A percentile compares a stretch with the other conserved stretches of the same genome.
These are phyloP conservation scores for Penicillium daleae DNA, from an alignment of 495 filamentous ascomycete species.

Conservation along the genomic window DNA sequence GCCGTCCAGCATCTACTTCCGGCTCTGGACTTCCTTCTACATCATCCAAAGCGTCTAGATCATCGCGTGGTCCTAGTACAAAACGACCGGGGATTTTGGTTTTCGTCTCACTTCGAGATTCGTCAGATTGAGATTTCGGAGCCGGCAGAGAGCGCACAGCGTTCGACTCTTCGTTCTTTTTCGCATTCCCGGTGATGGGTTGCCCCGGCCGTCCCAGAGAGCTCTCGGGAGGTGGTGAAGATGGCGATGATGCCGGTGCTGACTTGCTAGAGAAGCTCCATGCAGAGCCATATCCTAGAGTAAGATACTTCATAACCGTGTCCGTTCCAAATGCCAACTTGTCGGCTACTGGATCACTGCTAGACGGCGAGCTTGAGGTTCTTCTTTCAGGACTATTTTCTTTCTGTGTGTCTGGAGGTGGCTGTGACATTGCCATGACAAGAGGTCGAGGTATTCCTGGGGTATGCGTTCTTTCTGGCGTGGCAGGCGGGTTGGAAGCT, in stretches of 20 bases:
- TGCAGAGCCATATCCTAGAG: conserved; percentile 62
- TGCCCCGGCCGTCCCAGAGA: conserved; percentile 5
- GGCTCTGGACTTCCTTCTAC: conserved; percentile 32
- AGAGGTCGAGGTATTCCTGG: conserved; percentile 53
- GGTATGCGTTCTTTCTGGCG: conserved; percentile 34
- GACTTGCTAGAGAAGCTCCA: conserved; percentile 52
- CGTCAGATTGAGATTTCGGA: background rate
- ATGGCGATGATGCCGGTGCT: conserved; percentile 21
- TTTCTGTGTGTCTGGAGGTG: conserved; percentile 21
- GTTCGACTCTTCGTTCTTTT: conserved; percentile 9
- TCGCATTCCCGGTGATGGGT: conserved; percentile 5
- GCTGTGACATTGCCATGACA: conserved; percentile 33
- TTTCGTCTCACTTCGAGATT: conserved; percentile 6
- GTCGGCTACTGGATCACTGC: conserved; percentile 28
- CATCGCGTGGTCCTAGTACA: conserved; percentile 33
- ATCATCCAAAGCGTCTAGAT: conserved; percentile 33
- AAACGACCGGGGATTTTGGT: conserved; percentile 20
- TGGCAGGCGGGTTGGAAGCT: conserved; percentile 16
- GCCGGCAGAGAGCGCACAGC: conserved; percentile 6
- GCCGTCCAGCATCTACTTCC: conserved; percentile 21
- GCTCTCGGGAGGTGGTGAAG: conserved; percentile 14
- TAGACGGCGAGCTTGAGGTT: conserved; percentile 22
- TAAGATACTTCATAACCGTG: conserved; percentile 61
- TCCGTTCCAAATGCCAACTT: conserved; percentile 42
- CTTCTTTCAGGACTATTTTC: conserved; percentile 17